Evolutionary conservation across 140 eudicot species (phyloP).

Genomic region (Stevia rebaudiana): DNA sequence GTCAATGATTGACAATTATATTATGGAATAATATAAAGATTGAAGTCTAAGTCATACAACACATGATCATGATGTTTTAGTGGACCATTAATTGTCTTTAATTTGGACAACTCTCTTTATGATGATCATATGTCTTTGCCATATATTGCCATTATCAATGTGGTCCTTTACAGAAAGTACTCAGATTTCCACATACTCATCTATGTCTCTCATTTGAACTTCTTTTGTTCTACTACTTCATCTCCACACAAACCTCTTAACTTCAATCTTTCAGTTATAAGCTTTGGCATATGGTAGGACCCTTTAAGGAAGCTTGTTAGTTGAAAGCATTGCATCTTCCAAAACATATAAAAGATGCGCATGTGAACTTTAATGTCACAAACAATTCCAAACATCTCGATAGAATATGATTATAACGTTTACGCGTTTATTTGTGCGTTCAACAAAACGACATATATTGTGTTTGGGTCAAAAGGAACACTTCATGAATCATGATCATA

Average conservation of each 20-base stretch:
- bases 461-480: not conserved
- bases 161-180: slow-evolving; percentile 45
- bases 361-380: slow-evolving; percentile 36
- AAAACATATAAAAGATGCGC: slow-evolving; percentile 30
- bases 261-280: slow-evolving; percentile 21
- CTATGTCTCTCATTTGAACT: slow-evolving; percentile 34
- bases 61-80: slow-evolving; percentile 43
- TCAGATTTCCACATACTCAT: slow-evolving; percentile 33
- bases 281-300: slow-evolving; percentile 32
- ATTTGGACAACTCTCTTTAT: slow-evolving; percentile 15
- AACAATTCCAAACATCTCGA: slow-evolving; percentile 16
- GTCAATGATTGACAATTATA: slow-evolving; percentile 11
- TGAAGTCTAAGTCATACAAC: slow-evolving; percentile 31
- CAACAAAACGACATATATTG: not conserved
- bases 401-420: slow-evolving; percentile 15
- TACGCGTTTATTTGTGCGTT: not conserved
- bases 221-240: slow-evolving; percentile 31
- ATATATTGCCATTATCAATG: slow-evolving; percentile 29
- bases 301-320: slow-evolving; percentile 35
- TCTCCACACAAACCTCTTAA: slow-evolving; percentile 46
- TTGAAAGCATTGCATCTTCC: slow-evolving; percentile 36
- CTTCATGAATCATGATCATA: not conserved
- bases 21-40: slow-evolving; percentile 14
- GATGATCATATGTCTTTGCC: slow-evolving; percentile 25
- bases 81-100: slow-evolving; percentile 34